Evolutionary conservation across 768 basidiomycete genomes (phyloP), one percentile per base, ranked within the genome.

Genomic region (Austroboletus eburneus): DNA sequence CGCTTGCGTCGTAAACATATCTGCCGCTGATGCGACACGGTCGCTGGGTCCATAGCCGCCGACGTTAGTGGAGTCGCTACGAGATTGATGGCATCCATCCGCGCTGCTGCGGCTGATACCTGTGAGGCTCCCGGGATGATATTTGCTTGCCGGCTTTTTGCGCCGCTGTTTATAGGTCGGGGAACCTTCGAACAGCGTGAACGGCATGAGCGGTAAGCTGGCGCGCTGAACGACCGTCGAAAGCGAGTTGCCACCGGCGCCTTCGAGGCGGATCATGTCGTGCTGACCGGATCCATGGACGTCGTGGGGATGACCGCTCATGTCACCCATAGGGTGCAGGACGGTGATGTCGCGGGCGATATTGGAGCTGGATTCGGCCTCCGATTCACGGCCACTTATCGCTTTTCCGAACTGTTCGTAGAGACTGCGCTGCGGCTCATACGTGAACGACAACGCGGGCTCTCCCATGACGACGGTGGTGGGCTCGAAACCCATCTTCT

Each of bases 131-230:
- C 52, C 53, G 46, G 57, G 43, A 38, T 55, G 56, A 45, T 56
- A 51, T 50, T 61, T 63, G 18, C 77, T 79, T 25, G 69, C 63
- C 27, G 75, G 74, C 64, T 87, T 90, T 73, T 90, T 90, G 54
- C 86, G 78, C 22, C 93, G 77, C 59, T 88, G 85, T 69, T 96
- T 96, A 73, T 96, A 96, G 3, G 81, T 79, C 5, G 91, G 85
- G 50, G 80, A 85, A 13, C 91, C 91, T 63, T 89, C 86, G 43
- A 91, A 85, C 38, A 91, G 69, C n/a, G 85, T 79, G 61, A 87
- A 77, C 22, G 74, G 75, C 63, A 84, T 79, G 67, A 85, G 78
- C 14, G 80, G 69, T 32, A 57, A 43, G 29, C 45, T 44, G 12
- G 58, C 24, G 23, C 51, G 52, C 22, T 66, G 65, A 22, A 42